A percentile compares a stretch with the other conserved stretches of the same genome.
Evolutionary conservation across 2,329 filamentous ascomycete genomes (phyloP).

Genomic region (Diaporthe destruens): DNA sequence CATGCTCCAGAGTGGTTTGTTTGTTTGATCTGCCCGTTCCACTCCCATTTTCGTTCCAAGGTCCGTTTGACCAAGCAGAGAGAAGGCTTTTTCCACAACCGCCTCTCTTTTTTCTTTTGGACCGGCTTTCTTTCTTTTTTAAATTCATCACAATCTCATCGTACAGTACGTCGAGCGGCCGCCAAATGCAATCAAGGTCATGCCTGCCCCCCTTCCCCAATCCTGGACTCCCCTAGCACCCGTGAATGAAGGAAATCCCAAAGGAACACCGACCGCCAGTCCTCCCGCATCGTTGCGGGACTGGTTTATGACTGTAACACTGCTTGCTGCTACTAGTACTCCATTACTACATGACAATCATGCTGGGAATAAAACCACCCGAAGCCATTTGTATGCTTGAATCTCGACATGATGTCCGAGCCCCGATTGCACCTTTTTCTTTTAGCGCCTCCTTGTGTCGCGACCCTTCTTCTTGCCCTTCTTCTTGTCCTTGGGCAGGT

Average conservation of each 20-base stretch:
- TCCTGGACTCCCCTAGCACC: not conserved
- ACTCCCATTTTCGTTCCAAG: not conserved
- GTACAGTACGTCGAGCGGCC: slow-evolving; percentile 22
- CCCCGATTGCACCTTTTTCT: not conserved
- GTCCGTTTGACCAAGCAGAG: not conserved
- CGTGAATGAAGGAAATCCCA: not conserved
- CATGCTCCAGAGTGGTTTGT: not conserved
- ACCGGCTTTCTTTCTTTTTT: not conserved
- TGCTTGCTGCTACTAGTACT: not conserved
- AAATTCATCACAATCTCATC: slow-evolving; percentile 47
- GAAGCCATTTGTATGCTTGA: not conserved
- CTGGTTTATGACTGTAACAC: not conserved
- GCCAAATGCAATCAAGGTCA: not conserved
- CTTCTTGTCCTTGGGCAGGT: slow-evolving; percentile 75
- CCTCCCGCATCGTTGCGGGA: not conserved
- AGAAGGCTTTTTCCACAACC: not conserved
- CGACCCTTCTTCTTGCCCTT: slow-evolving; percentile 71
- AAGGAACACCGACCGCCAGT: slow-evolving; percentile 13
- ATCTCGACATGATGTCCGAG: not conserved
- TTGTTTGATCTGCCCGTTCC: not conserved
- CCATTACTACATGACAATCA: not conserved
- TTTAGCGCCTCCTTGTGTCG: slow-evolving; percentile 65
- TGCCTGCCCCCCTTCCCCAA: not conserved
- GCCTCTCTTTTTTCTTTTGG: not conserved
- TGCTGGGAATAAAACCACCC: not conserved